phyloP scores from a whole-genome alignment of 352 stramenopile species.

The Phytophthora colocasiae region DNA sequence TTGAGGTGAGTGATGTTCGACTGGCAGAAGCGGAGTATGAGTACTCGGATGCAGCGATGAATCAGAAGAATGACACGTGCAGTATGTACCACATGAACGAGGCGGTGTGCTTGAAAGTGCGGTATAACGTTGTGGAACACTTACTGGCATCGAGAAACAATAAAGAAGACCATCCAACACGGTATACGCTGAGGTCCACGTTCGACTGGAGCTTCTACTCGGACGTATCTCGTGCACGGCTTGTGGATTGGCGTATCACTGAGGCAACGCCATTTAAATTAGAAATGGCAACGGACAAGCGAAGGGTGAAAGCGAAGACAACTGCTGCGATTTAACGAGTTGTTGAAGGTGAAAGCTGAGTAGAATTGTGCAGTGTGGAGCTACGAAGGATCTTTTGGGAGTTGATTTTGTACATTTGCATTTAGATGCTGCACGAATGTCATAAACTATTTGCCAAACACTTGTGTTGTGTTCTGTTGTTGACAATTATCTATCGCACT shows the following conservation, averaged over 20 bases:
- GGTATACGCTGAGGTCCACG: slow-evolving; percentile 36
- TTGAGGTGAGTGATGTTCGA: slow-evolving; percentile 37
- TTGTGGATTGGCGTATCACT: slow-evolving; percentile 52
- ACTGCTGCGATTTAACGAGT: slow-evolving; percentile 12
- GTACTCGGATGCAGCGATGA: slow-evolving; percentile 28
- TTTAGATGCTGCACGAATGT: background rate
- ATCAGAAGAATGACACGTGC: slow-evolving; percentile 35
- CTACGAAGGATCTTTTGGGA: background rate
- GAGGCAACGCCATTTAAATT: slow-evolving; percentile 41
- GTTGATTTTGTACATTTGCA: background rate
- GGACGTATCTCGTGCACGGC: slow-evolving; percentile 42
- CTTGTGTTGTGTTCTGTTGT: no score
- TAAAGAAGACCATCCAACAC: slow-evolving; percentile 12
- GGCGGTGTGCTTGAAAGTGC: slow-evolving; percentile 45
- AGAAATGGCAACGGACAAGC: slow-evolving; percentile 16
- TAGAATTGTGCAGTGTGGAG: background rate
- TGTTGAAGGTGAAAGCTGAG: background rate
- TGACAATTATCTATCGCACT: no score
- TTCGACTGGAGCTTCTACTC: slow-evolving; percentile 60
- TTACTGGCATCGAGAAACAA: slow-evolving; percentile 23
- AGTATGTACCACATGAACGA: slow-evolving; percentile 56
- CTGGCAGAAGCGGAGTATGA: slow-evolving; percentile 47
- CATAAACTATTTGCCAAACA: no score
- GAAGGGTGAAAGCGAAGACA: background rate
- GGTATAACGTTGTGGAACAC: slow-evolving; percentile 44